phyloP scores from a whole-genome alignment of 805 yeast species.

The Jamesozyma spencerorum region DNA sequence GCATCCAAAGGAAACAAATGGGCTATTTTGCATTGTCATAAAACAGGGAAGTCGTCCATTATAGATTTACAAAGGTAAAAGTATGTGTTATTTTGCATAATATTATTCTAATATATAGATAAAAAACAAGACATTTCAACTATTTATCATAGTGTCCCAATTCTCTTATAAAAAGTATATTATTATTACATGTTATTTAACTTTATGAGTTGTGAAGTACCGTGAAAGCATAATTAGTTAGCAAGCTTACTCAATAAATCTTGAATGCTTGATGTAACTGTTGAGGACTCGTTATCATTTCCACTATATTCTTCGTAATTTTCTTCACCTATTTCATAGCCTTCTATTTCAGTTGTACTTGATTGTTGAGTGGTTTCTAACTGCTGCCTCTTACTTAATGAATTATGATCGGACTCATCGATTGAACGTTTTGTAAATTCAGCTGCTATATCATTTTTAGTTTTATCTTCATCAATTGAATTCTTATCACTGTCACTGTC shows the following conservation, averaged over 20 bases:
- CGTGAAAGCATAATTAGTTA: constrained; percentile 8
- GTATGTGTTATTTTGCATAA: background rate
- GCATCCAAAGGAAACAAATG: constrained; percentile 59
- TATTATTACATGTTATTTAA: background rate
- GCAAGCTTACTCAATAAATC: constrained; percentile 30
- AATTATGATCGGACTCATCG: no score
- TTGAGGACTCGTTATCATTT: constrained; percentile 10
- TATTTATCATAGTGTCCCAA: background rate
- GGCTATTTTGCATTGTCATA: constrained; percentile 73
- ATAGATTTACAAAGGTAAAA: constrained; percentile 52
- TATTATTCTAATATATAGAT: background rate
- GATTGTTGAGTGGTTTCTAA: background rate
- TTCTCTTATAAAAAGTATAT: background rate
- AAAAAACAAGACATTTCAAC: background rate
- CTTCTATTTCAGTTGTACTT: background rate
- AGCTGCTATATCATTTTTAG: no score
- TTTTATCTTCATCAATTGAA: background rate
- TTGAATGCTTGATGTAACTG: constrained; percentile 28
- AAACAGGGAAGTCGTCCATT: constrained; percentile 59
- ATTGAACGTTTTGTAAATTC: no score
- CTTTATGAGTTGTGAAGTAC: background rate
- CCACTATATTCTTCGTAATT: constrained; percentile 3
- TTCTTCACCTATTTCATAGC: background rate
- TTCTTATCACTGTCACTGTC: constrained; percentile 11
- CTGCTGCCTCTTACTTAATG: no score